These are phyloP conservation scores for Cornus kousa DNA, from an alignment of 148 eudicot species.

Conservation along the genomic window DNA sequence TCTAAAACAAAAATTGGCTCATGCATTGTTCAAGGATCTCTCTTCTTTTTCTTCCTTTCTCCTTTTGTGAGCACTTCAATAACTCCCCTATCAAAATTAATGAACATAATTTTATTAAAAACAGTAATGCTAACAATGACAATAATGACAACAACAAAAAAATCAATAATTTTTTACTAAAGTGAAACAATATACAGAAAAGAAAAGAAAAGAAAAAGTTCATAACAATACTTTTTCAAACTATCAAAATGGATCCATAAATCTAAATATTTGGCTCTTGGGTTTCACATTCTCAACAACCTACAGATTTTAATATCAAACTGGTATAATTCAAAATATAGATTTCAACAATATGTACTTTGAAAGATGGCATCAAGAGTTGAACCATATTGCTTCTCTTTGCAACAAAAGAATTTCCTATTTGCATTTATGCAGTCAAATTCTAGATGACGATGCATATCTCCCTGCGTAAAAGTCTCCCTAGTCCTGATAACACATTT, in stretches of 20 bases:
- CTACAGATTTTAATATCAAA: not conserved
- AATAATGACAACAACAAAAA: not conserved
- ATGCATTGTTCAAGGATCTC: not conserved
- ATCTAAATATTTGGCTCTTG: not conserved
- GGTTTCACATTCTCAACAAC: no score
- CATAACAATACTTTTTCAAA: not conserved
- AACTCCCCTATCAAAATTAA: not conserved
- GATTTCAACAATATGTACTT: conserved; percentile 1
- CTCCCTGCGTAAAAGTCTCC: not conserved
- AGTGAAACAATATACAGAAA: not conserved
- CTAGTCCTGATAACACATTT: not conserved
- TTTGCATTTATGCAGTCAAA: not conserved
- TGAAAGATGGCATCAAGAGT: not conserved
- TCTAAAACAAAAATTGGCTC: not conserved
- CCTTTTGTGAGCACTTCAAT: not conserved
- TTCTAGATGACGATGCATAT: not conserved
- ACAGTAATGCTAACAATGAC: not conserved
- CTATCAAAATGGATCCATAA: not conserved
- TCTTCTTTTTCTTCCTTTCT: not conserved
- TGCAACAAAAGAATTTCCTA: not conserved
- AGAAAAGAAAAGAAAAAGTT: no score
- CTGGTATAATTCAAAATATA: not conserved
- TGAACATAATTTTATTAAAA: not conserved
- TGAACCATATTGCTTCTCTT: not conserved
- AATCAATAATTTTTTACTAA: not conserved